A percentile compares a stretch with the other conserved stretches of the same genome.
Conservation (phyloP, 2,329 filamentous ascomycete genomes). For the Penicillium italicum region DNA sequence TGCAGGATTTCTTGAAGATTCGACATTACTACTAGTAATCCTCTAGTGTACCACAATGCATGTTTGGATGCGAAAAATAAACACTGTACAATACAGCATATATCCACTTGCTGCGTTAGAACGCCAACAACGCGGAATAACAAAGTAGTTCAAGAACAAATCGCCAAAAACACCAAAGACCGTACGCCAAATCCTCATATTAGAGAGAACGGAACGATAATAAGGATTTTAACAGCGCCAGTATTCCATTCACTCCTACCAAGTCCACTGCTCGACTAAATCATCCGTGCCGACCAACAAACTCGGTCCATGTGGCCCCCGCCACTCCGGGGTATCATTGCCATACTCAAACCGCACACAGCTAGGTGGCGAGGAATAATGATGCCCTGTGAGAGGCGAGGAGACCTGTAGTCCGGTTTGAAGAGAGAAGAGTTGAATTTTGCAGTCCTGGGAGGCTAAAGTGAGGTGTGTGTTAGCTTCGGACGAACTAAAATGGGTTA, state of each 20-base stretch:
- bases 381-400: slow-evolving; percentile 27
- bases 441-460: slow-evolving; percentile 33
- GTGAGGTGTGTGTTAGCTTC: neutral
- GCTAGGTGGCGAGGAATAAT: slow-evolving; percentile 26
- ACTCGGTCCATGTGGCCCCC: slow-evolving; percentile 32
- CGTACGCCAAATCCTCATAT: neutral
- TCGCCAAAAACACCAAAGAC: neutral
- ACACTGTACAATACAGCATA: neutral
- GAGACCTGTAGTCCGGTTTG: slow-evolving; percentile 33
- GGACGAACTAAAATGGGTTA: neutral
- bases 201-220: neutral
- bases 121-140: neutral
- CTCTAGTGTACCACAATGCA: neutral
- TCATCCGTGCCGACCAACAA: slow-evolving; percentile 33
- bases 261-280: slow-evolving; percentile 40
- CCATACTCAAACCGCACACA: slow-evolving; percentile 36
- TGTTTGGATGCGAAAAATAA: neutral
- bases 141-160: neutral
- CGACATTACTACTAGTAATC: neutral
- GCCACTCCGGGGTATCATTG: slow-evolving; percentile 14
- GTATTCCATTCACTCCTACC: slow-evolving; percentile 20
- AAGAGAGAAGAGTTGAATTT: slow-evolving; percentile 39
- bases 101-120: neutral
- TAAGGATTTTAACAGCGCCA: neutral
- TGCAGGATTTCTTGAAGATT: neutral